Percentiles rank a stretch among this genome's conserved stretches.
Evolutionary conservation across 73 alveolate species (phyloP).

Genomic region (Paramecium biaurelia): DNA sequence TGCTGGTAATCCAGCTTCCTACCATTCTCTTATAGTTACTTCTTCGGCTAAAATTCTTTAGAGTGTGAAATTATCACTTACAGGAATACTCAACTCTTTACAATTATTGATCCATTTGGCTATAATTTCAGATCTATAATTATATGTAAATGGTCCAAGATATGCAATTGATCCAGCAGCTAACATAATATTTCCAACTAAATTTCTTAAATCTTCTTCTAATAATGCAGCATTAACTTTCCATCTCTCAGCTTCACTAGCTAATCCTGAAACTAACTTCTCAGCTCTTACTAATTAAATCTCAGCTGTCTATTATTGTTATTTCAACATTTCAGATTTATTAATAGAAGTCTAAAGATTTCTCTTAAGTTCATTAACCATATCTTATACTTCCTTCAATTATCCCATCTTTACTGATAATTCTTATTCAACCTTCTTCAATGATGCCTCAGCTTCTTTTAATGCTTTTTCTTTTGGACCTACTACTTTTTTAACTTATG

Average conservation of each 20-base stretch:
- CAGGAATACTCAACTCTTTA: conserved; percentile 72
- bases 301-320: conserved; percentile 88
- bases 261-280: conserved; percentile 91
- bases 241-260: conserved; percentile 95
- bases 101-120: conserved; percentile 81
- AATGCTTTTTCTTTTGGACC: conserved; percentile 97
- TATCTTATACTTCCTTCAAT: conserved; percentile 83
- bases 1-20: conserved; percentile 92
- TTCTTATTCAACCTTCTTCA: conserved; percentile 79
- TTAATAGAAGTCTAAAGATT: conserved; percentile 85
- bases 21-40: conserved; percentile 96
- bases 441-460: conserved; percentile 90
- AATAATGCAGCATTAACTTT: conserved; percentile 79
- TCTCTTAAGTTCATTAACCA: conserved; percentile 84
- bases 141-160: conserved; percentile 93
- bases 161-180: conserved; percentile 92
- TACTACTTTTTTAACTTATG: conserved; percentile 84
- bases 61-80: conserved; percentile 75
- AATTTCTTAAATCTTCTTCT: conserved; percentile 71
- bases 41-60: conserved; percentile 90
- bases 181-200: conserved; percentile 91
- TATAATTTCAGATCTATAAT: conserved; percentile 81
- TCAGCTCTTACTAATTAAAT: conserved; percentile 95
- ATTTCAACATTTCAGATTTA: conserved; percentile 87
- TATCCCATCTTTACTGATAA: conserved; percentile 87